Base-by-base conservation (phyloP, 2,329 filamentous ascomycete genomes). In the Talaromyces sp. region DNA sequence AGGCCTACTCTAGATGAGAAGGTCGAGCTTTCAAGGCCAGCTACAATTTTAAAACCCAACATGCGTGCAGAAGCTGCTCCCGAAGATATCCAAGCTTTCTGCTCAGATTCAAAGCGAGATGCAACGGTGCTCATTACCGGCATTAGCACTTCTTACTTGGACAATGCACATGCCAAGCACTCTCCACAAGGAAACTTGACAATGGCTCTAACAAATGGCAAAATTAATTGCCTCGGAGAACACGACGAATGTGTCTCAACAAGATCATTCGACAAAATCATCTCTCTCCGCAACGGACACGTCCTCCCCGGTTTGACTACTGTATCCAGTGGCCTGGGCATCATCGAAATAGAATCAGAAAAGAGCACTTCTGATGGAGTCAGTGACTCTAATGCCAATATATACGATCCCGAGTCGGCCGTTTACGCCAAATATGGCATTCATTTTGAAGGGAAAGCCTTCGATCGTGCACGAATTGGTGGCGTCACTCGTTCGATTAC, bases 291-390 rank as follows among this genome's bases (percentile, higher is more conserved):
- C 22, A 82, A 90, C 68, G 89, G 88, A 1, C 82, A 89, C 70
- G 71, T 90, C n/a, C 84, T 85, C 5, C 80, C 83, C 5, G 80
- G 86, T 0, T 83, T 90, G 67, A 88, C 86, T 2, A 86, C 85
- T 1, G 85, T 89, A 34, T 87, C 84, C 1, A 85, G 86, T 3
- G 78, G 79, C 1, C 76, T 91, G 0, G 89, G 89, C 0, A 81
- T 91, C 6, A 85, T 85, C 67, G 88, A 86, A 62, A 90, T 91
- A 62, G 83, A 85, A 65, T 81, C 81, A 4, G 89, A 90, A 60
- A 67, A 69, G 1, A 73, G 72, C 25, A 85, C 85, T 0, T 76
- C 79, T 68, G 72, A 77, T 7, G 77, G 78, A 54, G 85, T 83
- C 0, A 84, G 86, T 68, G 86, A 86, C 0, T 73, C 79, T 0